Percentiles rank a stretch among this genome's conserved stretches.
Evolutionary conservation across 805 yeast genomes (phyloP).

Genomic region (Priceomyces medius): DNA sequence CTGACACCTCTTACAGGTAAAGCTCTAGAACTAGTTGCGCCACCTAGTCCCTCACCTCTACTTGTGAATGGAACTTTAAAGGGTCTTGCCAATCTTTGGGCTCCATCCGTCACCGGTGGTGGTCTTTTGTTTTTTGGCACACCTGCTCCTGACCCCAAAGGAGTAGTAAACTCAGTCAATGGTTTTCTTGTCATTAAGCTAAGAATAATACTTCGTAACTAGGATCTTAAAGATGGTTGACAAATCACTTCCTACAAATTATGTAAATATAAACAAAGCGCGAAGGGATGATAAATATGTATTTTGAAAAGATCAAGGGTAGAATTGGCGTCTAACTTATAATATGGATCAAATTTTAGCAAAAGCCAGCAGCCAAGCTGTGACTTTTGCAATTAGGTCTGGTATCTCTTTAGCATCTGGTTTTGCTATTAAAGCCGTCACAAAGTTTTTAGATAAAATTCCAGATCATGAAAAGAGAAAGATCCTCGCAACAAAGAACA

Average conservation of each 20-base stretch:
- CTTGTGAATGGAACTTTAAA: conserved; percentile 62
- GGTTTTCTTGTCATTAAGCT: conserved; percentile 28
- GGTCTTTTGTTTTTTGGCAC: conserved; percentile 57
- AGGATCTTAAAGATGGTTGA: not conserved
- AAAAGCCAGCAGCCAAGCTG: conserved; percentile 72
- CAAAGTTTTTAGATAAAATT: conserved; percentile 51
- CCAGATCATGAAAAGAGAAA: conserved; percentile 53
- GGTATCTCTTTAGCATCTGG: conserved; percentile 74
- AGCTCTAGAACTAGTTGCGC: conserved; percentile 10
- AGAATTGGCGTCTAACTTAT: not conserved
- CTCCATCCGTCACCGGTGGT: conserved; percentile 52
- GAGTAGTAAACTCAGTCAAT: conserved; percentile 41
- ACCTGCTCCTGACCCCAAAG: conserved; percentile 70
- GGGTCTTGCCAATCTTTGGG: conserved; percentile 57
- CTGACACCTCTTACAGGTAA: conserved; percentile 28
- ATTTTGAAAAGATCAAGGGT: not conserved
- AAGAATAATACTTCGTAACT: no score
- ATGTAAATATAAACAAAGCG: conserved; percentile 5
- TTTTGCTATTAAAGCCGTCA: conserved; percentile 66
- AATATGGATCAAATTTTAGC: conserved; percentile 44
- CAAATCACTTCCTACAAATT: not conserved
- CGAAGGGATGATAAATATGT: not conserved
- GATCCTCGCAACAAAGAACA: conserved; percentile 41
- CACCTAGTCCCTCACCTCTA: conserved; percentile 10
- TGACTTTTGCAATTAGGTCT: conserved; percentile 75